phyloP scores from a whole-genome alignment of 1,139 yeast species.

The Eremothecium sinecaudum region DNA sequence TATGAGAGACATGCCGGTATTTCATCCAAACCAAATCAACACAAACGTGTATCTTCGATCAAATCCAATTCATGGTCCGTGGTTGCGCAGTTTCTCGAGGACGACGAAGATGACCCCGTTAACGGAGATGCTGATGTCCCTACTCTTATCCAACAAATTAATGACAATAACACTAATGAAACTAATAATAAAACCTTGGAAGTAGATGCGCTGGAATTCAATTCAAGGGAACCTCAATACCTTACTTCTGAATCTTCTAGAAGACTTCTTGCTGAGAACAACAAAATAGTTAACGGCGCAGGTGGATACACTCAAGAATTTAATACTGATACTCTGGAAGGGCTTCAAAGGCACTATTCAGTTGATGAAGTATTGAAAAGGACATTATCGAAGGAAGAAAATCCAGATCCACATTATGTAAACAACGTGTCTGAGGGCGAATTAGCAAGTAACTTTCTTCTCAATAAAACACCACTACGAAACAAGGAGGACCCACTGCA shows the following conservation, averaged over 20 bases:
- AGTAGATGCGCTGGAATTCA: neutral
- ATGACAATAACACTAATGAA: slow-evolving; percentile 1
- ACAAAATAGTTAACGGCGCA: neutral
- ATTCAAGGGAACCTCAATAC: neutral
- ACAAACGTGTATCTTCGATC: neutral
- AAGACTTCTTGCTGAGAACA: neutral
- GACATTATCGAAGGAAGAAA: slow-evolving; percentile 21
- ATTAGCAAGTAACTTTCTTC: slow-evolving; percentile 5
- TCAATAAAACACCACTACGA: slow-evolving; percentile 8
- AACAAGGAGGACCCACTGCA: slow-evolving; percentile 3
- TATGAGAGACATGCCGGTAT: neutral
- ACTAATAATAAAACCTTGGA: neutral
- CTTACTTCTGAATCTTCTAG: neutral
- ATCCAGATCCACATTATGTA: slow-evolving; percentile 5
- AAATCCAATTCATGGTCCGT: slow-evolving; percentile 10
- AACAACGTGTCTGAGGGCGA: slow-evolving; percentile 5
- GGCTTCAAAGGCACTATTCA: neutral
- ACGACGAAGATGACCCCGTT: slow-evolving; percentile 9
- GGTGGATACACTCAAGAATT: neutral
- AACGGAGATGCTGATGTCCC: neutral
- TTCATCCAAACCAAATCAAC: neutral
- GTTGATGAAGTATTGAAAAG: slow-evolving; percentile 28
- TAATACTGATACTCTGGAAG: neutral
- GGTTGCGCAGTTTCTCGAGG: slow-evolving; percentile 12
- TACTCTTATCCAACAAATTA: no score